Evolutionary conservation across 2,329 filamentous ascomycete species (phyloP).

Genomic region (Fusarium paranaense): DNA sequence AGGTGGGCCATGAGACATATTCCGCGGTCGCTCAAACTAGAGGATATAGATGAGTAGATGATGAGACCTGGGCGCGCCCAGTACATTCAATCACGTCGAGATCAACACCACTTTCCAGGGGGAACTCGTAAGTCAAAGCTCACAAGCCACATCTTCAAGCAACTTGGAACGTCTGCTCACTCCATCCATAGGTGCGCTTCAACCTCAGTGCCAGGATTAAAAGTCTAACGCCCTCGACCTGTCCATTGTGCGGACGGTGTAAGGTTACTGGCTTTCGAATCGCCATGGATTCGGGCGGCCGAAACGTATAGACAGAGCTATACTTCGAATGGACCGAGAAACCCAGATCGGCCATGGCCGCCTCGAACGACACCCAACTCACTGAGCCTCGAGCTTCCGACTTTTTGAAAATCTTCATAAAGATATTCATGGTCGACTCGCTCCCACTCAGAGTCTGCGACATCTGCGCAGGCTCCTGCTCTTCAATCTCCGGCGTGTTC

Average conservation of each 20-base stretch:
- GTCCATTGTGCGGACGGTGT: conserved; percentile 52
- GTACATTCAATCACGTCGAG: background rate
- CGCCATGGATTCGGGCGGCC: conserved; percentile 43
- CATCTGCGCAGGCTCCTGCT: background rate
- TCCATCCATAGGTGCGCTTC: conserved; percentile 52
- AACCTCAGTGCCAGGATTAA: conserved; percentile 47
- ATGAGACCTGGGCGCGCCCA: background rate
- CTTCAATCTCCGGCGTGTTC: background rate
- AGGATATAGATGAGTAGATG: background rate
- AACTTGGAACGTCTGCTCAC: conserved; percentile 49
- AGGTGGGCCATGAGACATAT: background rate
- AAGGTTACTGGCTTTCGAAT: conserved; percentile 48
- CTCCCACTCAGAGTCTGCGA: conserved; percentile 51
- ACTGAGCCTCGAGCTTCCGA: conserved; percentile 47
- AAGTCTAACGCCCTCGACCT: conserved; percentile 49
- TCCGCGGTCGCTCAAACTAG: background rate
- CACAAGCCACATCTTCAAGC: background rate
- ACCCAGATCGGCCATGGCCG: conserved; percentile 55
- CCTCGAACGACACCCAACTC: conserved; percentile 53
- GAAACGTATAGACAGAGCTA: conserved; percentile 57
- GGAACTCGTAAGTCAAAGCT: no score
- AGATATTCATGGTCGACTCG: conserved; percentile 51
- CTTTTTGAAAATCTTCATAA: conserved; percentile 50
- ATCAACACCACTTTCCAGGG: no score
- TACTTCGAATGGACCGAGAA: conserved; percentile 54